Evolutionary conservation across 805 yeast genomes (phyloP).

Genomic region (Yarrowia divulgata): DNA sequence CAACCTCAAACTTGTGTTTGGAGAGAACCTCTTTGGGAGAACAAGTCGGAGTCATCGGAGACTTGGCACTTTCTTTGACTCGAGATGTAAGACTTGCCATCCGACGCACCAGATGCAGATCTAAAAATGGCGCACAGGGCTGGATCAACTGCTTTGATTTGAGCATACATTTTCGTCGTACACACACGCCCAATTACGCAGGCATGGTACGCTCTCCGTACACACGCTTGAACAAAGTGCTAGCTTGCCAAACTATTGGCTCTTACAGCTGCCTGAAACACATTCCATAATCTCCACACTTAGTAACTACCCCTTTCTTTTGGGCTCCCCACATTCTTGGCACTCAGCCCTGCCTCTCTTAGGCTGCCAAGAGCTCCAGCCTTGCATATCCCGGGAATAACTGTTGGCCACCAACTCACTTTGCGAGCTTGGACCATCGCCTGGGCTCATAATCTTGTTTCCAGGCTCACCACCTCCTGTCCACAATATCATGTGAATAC

Average conservation of each 20-base stretch:
- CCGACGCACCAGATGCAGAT: slow-evolving; percentile 13
- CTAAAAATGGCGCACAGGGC: slow-evolving; percentile 32
- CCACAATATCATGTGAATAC: neutral
- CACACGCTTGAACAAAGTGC: neutral
- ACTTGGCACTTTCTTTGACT: slow-evolving; percentile 6
- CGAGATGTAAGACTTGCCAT: slow-evolving; percentile 10
- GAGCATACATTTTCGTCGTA: neutral
- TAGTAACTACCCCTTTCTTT: neutral
- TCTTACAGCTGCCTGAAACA: neutral
- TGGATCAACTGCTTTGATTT: neutral
- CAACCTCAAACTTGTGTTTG: slow-evolving; percentile 15
- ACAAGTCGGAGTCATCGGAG: slow-evolving; percentile 18
- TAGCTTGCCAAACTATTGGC: neutral
- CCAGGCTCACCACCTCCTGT: neutral
- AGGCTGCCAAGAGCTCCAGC: slow-evolving; percentile 31
- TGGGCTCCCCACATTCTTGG: slow-evolving; percentile 37
- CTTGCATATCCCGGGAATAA: slow-evolving; percentile 39
- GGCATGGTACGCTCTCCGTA: no score
- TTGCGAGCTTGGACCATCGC: neutral
- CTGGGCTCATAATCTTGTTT: slow-evolving; percentile 15
- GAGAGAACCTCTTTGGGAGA: slow-evolving; percentile 7
- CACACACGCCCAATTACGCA: no score
- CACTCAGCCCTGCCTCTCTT: slow-evolving; percentile 36
- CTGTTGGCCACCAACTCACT: slow-evolving; percentile 8
- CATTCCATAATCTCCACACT: slow-evolving; percentile 4